Evolutionary conservation across 2,329 filamentous ascomycete genomes (phyloP).

Genomic region (Bipolaris bicolor): DNA sequence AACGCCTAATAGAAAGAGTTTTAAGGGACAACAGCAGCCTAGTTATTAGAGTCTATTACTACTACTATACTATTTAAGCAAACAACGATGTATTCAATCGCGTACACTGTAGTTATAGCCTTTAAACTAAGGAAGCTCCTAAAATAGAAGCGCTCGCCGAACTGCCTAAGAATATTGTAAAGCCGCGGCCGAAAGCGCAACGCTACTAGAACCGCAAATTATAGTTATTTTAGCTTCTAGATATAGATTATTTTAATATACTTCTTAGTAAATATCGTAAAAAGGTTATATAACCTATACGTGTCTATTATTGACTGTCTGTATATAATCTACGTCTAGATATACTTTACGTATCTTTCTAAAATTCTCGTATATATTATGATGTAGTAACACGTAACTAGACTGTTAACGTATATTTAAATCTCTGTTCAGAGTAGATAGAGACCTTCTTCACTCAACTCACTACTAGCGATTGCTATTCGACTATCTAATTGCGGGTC

Average conservation of each 20-base stretch:
- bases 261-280: neutral
- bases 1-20: conserved; percentile 6
- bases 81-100: conserved; percentile 5
- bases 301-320: neutral
- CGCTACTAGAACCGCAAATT: neutral
- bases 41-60: conserved; percentile 11
- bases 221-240: neutral
- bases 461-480: too few relatives aligned
- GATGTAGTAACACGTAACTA: too few relatives aligned
- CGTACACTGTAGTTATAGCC: neutral
- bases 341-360: neutral
- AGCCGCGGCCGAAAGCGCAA: neutral
- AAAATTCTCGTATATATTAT: neutral
- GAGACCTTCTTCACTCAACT: too few relatives aligned
- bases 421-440: too few relatives aligned
- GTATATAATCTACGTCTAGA: neutral
- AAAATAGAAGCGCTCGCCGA: neutral
- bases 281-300: neutral
- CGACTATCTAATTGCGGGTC: too few relatives aligned
- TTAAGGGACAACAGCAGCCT: conserved; percentile 4
- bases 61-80: conserved; percentile 9
- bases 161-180: conserved; percentile 3
- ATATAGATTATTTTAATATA: neutral
- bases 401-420: too few relatives aligned
- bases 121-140: neutral